Evolutionary conservation across 345 rosid species (phyloP).

Genomic region (Eucalyptus cloeziana): DNA sequence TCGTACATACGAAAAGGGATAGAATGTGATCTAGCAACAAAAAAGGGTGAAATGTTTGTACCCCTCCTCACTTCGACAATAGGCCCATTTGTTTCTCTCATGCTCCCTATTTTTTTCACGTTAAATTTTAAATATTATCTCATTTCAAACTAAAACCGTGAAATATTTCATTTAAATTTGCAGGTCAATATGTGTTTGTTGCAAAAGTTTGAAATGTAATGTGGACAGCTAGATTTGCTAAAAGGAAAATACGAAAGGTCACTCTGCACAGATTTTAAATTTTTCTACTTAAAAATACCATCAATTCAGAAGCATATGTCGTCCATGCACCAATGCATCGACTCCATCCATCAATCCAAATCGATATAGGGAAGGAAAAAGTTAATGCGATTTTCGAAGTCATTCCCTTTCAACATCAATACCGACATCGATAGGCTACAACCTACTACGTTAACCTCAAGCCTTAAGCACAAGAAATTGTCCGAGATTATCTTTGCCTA

Average conservation of each 20-base stretch:
- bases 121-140: background rate
- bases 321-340: background rate
- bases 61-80: rapidly evolving
- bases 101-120: background rate
- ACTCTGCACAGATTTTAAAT: rapidly evolving
- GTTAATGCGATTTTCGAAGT: background rate
- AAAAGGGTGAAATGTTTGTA: background rate
- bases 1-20: background rate
- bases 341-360: background rate
- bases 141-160: no score
- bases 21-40: background rate
- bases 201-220: background rate
- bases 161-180: no score
- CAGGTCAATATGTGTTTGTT: background rate
- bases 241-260: background rate
- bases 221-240: background rate
- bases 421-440: rapidly evolving
- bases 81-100: background rate
- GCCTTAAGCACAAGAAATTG: no score
- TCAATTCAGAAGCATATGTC: background rate
- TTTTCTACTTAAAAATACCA: background rate
- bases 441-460: no score
- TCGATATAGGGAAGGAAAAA: background rate
- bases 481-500: background rate
- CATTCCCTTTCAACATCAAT: no score